These are phyloP conservation scores for Nakazawaea holstii DNA, from an alignment of 805 yeast species.

Conservation along the genomic window DNA sequence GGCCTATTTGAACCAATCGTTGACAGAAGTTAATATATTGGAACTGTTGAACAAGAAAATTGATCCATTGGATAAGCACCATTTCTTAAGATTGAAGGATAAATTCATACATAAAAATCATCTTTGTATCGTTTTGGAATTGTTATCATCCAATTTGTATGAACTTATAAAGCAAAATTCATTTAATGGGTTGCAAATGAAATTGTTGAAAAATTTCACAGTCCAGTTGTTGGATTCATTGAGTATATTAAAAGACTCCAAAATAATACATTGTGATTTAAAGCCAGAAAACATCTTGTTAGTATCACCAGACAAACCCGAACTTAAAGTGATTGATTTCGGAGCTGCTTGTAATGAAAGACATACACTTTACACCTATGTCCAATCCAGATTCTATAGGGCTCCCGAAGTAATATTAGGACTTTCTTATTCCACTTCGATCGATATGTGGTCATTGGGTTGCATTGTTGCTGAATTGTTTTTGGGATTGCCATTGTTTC, in stretches of 20 bases:
- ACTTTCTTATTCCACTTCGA: slow-evolving; percentile 84
- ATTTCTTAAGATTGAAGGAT: slow-evolving; percentile 74
- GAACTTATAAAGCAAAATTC: slow-evolving; percentile 91
- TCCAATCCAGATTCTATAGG: slow-evolving; percentile 88
- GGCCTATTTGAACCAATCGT: slow-evolving; percentile 84
- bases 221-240: slow-evolving; percentile 79
- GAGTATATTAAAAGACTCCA: slow-evolving; percentile 72
- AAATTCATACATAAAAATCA: slow-evolving; percentile 91
- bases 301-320: slow-evolving; percentile 75
- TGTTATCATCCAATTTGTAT: slow-evolving; percentile 80
- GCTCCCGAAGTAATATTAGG: slow-evolving; percentile 95
- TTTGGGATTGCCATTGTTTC: slow-evolving; percentile 87
- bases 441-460: slow-evolving; percentile 74
- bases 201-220: slow-evolving; percentile 71
- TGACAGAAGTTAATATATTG: slow-evolving; percentile 82
- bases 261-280: slow-evolving; percentile 91
- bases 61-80: slow-evolving; percentile 67
- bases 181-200: slow-evolving; percentile 82
- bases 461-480: slow-evolving; percentile 56
- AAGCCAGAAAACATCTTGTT: slow-evolving; percentile 93
- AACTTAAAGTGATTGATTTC: slow-evolving; percentile 89
- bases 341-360: slow-evolving; percentile 94
- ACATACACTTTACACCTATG: slow-evolving; percentile 84
- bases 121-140: slow-evolving; percentile 86
- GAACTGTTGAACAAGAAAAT: slow-evolving; percentile 73